Evolutionary conservation across 176 grass and related monocot species (phyloP).

Genomic region (Urochloa ruziziensis): DNA sequence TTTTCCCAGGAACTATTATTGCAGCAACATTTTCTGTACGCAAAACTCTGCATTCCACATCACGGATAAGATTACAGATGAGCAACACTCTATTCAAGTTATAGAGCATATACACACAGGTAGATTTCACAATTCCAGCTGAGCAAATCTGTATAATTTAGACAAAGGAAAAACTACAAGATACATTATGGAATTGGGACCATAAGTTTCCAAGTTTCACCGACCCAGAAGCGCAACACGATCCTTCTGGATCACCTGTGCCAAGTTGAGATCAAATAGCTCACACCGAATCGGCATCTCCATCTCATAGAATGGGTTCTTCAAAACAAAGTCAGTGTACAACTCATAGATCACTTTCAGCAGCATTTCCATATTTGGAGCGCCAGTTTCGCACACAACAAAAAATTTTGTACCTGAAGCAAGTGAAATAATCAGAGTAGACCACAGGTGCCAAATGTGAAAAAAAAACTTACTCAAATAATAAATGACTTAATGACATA

Average conservation of each 20-base stretch:
- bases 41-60: neutral
- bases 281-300: slow-evolving; percentile 98
- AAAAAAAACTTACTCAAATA: slow-evolving; percentile 3
- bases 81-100: neutral
- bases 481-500: neutral
- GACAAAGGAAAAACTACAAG: neutral
- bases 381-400: slow-evolving; percentile 74
- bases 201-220: slow-evolving; percentile 28
- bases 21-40: neutral
- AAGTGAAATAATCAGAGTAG: neutral
- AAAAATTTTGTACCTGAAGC: slow-evolving; percentile 91
- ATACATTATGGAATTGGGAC: neutral
- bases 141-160: neutral
- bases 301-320: slow-evolving; percentile 98
- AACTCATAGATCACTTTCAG: slow-evolving; percentile 82
- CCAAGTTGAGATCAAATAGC: slow-evolving; percentile 87
- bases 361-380: slow-evolving; percentile 72
- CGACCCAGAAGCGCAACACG: slow-evolving; percentile 67
- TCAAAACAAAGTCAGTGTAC: slow-evolving; percentile 92
- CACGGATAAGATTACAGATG: neutral
- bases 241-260: slow-evolving; percentile 93
- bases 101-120: neutral
- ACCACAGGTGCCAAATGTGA: neutral
- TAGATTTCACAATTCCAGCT: neutral
- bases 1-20: neutral